Conservation (phyloP, 345 rosid genomes). For the Erysimum cheiranthoides region DNA sequence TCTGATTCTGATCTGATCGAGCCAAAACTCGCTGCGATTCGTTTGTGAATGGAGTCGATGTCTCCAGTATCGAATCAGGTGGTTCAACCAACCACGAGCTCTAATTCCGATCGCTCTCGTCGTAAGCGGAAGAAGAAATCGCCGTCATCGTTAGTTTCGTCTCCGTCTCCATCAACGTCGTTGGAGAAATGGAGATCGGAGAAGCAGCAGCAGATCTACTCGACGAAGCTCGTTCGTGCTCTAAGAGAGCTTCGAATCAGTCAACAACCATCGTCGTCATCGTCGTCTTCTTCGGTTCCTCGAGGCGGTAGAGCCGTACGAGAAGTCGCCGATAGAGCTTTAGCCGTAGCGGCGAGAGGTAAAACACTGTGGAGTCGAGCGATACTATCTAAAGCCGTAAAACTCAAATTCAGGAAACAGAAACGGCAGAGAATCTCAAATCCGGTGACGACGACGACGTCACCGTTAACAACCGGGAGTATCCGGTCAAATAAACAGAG, state of each 20-base stretch:
- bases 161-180: slow-evolving; percentile 34
- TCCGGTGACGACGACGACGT: slow-evolving; percentile 21
- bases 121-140: slow-evolving; percentile 74
- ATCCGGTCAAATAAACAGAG: slow-evolving; percentile 68
- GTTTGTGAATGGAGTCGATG: slow-evolving; percentile 24
- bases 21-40: not conserved
- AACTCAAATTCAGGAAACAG: slow-evolving; percentile 79
- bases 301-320: slow-evolving; percentile 71
- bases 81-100: slow-evolving; percentile 40
- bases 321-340: slow-evolving; percentile 79
- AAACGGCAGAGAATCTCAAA: slow-evolving; percentile 55
- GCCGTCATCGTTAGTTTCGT: slow-evolving; percentile 3
- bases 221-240: slow-evolving; percentile 78
- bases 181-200: slow-evolving; percentile 77
- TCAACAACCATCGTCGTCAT: slow-evolving; percentile 14
- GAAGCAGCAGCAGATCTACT: slow-evolving; percentile 79
- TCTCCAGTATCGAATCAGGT: slow-evolving; percentile 52
- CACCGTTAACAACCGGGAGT: slow-evolving; percentile 39
- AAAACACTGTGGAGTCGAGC: slow-evolving; percentile 94
- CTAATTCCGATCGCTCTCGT: slow-evolving; percentile 56
- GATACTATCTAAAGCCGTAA: slow-evolving; percentile 69
- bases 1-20: slow-evolving; percentile 5
- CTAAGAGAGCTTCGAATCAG: slow-evolving; percentile 59
- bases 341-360: slow-evolving; percentile 84
- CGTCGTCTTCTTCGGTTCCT: slow-evolving; percentile 54